phyloP scores from a whole-genome alignment of 2,329 filamentous ascomycete species.

The Sphaerulina vaccinii region DNA sequence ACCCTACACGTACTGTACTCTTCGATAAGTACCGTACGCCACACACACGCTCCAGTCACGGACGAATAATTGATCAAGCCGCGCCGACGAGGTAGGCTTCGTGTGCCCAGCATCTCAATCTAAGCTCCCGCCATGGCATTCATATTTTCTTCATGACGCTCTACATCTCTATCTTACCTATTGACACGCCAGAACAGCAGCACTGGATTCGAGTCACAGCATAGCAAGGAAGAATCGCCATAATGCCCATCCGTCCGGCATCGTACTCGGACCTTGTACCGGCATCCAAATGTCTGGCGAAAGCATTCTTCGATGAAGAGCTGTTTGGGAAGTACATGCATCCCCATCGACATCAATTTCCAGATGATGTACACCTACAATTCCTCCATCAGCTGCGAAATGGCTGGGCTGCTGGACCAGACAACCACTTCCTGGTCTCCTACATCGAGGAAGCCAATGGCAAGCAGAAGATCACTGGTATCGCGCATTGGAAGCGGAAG shows the following conservation, averaged over 20 bases:
- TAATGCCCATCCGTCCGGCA: slow-evolving; percentile 30
- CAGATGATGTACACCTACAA: slow-evolving; percentile 29
- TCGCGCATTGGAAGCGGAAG: slow-evolving; percentile 31
- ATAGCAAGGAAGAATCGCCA: neutral
- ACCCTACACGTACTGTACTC: neutral
- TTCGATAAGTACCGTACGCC: neutral
- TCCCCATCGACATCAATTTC: slow-evolving; percentile 26
- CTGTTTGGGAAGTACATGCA: slow-evolving; percentile 29
- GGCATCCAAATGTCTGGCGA: slow-evolving; percentile 27
- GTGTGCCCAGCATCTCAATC: neutral
- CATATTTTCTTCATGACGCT: too few relatives aligned
- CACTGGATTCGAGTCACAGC: neutral
- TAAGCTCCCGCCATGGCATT: neutral
- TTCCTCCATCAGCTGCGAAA: slow-evolving; percentile 29
- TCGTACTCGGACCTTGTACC: slow-evolving; percentile 30
- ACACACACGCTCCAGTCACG: neutral
- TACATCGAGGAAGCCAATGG: slow-evolving; percentile 9
- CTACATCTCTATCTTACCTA: neutral
- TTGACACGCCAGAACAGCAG: neutral
- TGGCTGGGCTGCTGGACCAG: slow-evolving; percentile 15
- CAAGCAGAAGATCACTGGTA: slow-evolving; percentile 26
- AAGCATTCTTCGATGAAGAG: slow-evolving; percentile 31
- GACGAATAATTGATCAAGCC: neutral
- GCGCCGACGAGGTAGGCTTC: neutral
- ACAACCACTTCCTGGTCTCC: slow-evolving; percentile 23